Percentiles rank a stretch among this genome's conserved stretches.
Conservation (phyloP, 345 rosid species). For the Citropsis articulata region DNA sequence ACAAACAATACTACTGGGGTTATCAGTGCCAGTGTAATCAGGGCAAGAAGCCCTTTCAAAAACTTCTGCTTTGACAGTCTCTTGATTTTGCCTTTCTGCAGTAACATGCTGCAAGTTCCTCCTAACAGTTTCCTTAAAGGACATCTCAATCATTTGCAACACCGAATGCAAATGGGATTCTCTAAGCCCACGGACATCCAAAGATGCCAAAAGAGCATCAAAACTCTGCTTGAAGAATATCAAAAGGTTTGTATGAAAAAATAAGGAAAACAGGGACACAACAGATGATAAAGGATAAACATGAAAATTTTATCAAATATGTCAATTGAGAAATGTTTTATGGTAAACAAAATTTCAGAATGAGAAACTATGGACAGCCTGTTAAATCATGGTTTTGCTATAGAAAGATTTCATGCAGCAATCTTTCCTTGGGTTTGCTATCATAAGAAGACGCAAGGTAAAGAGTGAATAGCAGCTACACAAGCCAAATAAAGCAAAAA, state of each 20-base stretch:
- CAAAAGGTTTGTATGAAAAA: background rate
- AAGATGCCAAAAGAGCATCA: conserved; percentile 53
- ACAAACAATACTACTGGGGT: conserved; percentile 36
- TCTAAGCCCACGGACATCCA: conserved; percentile 80
- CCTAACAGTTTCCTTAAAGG: conserved; percentile 67
- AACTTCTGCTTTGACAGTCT: conserved; percentile 29
- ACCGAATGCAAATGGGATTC: conserved; percentile 70
- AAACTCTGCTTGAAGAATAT: conserved; percentile 50
- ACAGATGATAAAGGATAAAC: background rate
- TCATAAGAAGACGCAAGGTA: background rate
- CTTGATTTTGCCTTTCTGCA: conserved; percentile 6
- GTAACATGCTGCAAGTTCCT: conserved; percentile 20
- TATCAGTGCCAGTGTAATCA: conserved; percentile 23
- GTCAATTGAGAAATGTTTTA: background rate
- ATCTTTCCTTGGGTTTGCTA: background rate
- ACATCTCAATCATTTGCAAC: conserved; percentile 64
- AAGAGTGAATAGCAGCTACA: background rate
- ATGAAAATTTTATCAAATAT: background rate
- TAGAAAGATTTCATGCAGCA: background rate
- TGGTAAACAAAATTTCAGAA: background rate
- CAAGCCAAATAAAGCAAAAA: background rate
- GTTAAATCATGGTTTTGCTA: background rate
- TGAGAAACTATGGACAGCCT: background rate
- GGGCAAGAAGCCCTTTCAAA: conserved; percentile 19
- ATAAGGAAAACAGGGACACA: background rate